These are phyloP conservation scores for Monilinia polystroma DNA, from an alignment of 2,329 filamentous ascomycete genomes.

Conservation along the genomic window DNA sequence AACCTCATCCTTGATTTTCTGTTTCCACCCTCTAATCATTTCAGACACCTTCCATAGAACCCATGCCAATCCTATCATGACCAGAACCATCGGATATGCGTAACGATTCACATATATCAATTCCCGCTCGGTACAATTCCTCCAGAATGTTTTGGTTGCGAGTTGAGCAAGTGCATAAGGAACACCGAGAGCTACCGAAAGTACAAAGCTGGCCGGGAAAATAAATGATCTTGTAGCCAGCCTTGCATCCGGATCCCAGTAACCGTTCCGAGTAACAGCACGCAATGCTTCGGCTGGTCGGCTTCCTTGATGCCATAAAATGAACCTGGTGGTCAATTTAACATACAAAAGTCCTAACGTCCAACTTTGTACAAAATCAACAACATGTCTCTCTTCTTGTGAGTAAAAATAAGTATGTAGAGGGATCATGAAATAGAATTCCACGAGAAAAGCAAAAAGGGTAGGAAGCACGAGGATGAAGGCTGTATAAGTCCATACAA, in stretches of 20 bases:
- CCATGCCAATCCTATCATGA: slow-evolving; percentile 44
- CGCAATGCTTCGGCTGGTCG: slow-evolving; percentile 72
- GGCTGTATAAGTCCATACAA: slow-evolving; percentile 73
- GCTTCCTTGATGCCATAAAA: slow-evolving; percentile 66
- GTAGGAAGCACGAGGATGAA: slow-evolving; percentile 79
- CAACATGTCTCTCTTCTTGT: slow-evolving; percentile 57
- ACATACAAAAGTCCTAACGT: slow-evolving; percentile 88
- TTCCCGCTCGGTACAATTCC: slow-evolving; percentile 33
- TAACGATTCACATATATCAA: slow-evolving; percentile 53
- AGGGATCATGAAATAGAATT: slow-evolving; percentile 86
- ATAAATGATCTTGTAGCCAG: slow-evolving; percentile 85
- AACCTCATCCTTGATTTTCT: slow-evolving; percentile 85
- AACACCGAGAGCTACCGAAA: slow-evolving; percentile 58
- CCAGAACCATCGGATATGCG: slow-evolving; percentile 66
- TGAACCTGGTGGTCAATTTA: slow-evolving; percentile 70
- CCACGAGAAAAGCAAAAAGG: slow-evolving; percentile 74
- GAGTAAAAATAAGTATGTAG: slow-evolving; percentile 46
- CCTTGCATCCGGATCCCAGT: slow-evolving; percentile 72
- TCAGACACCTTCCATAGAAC: slow-evolving; percentile 55
- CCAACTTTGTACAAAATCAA: slow-evolving; percentile 91
- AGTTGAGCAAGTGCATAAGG: slow-evolving; percentile 62
- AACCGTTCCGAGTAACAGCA: slow-evolving; percentile 71
- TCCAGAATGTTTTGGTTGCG: slow-evolving; percentile 45
- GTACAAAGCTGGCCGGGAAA: slow-evolving; percentile 68
- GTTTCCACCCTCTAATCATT: slow-evolving; percentile 72